Evolutionary conservation across 192 early-diverging fungal species (phyloP).

Genomic region (Mortierella hygrophila): DNA sequence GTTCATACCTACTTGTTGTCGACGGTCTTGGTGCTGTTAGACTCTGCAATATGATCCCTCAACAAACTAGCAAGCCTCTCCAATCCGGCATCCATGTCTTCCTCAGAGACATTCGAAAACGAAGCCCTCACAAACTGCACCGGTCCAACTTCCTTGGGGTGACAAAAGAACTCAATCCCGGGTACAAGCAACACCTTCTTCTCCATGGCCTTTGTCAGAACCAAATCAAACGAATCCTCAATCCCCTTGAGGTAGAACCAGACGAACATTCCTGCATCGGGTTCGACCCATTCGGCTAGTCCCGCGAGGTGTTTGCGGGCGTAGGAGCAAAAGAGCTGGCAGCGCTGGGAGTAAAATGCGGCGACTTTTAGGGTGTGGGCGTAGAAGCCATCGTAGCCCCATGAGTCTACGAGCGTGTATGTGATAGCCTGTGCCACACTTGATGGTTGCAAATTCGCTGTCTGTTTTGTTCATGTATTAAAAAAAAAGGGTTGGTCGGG

Average conservation of each 20-base stretch:
- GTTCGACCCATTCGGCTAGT: conserved; percentile 69
- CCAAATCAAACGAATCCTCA: conserved; percentile 66
- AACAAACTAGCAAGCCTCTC: conserved; percentile 70
- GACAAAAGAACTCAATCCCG: conserved; percentile 63
- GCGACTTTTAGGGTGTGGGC: conserved; percentile 77
- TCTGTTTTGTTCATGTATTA: conserved; percentile 58
- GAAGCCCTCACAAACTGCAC: conserved; percentile 76
- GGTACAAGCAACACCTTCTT: conserved; percentile 81
- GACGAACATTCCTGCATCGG: conserved; percentile 91
- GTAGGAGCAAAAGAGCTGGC: conserved; percentile 74
- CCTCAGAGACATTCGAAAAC: conserved; percentile 73
- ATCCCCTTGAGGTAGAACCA: conserved; percentile 78
- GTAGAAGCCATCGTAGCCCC: conserved; percentile 87
- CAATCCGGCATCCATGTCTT: conserved; percentile 74
- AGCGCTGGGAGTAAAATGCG: conserved; percentile 78
- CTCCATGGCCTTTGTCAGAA: conserved; percentile 71
- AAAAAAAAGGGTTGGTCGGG: not conserved
- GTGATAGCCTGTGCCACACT: conserved; percentile 86
- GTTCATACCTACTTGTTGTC: not conserved
- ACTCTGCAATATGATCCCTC: conserved; percentile 39
- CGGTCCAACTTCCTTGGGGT: conserved; percentile 55
- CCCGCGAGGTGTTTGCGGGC: conserved; percentile 74
- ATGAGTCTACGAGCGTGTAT: conserved; percentile 77
- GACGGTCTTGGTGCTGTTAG: not conserved
- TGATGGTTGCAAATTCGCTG: conserved; percentile 86